These are phyloP conservation scores for Nicotiana tomentosiformis DNA, from an alignment of 257 asterid species.

Conservation along the genomic window DNA sequence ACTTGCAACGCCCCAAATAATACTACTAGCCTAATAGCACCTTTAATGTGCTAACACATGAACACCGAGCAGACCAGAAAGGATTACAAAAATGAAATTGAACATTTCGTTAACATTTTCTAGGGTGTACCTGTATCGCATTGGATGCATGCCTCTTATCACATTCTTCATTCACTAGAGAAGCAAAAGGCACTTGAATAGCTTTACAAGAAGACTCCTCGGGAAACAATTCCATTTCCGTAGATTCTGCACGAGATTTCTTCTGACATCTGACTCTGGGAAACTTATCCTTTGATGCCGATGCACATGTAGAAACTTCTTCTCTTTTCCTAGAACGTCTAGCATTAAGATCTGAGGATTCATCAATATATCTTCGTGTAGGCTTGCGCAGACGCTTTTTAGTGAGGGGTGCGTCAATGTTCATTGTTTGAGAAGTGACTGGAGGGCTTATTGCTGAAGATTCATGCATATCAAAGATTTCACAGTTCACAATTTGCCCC, in stretches of 20 bases:
- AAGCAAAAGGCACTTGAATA: constrained; percentile 94
- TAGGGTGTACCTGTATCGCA: constrained; percentile 10
- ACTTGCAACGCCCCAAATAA: background rate
- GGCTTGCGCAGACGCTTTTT: constrained; percentile 87
- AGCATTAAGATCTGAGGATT: constrained; percentile 45
- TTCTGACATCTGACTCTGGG: constrained; percentile 39
- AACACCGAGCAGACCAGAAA: background rate
- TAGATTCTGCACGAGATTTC: constrained; percentile 36
- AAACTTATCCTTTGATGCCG: constrained; percentile 35
- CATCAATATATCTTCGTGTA: constrained; percentile 86
- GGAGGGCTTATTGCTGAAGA: constrained; percentile 9
- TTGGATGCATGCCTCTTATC: constrained; percentile 16
- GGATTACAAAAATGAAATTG: background rate
- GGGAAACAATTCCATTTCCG: constrained; percentile 26
- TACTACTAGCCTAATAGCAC: background rate
- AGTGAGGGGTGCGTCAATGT: constrained; percentile 24
- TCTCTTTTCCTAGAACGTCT: constrained; percentile 36
- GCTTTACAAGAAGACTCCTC: constrained; percentile 64
- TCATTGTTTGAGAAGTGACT: constrained; percentile 17
- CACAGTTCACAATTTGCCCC: background rate
- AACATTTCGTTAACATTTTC: background rate
- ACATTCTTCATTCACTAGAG: constrained; percentile 49
- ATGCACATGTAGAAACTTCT: constrained; percentile 33
- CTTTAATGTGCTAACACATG: background rate
- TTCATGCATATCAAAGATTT: constrained; percentile 17